phyloP scores from a whole-genome alignment of 140 eudicot genomes.

The Erigeron philadelphicus region DNA sequence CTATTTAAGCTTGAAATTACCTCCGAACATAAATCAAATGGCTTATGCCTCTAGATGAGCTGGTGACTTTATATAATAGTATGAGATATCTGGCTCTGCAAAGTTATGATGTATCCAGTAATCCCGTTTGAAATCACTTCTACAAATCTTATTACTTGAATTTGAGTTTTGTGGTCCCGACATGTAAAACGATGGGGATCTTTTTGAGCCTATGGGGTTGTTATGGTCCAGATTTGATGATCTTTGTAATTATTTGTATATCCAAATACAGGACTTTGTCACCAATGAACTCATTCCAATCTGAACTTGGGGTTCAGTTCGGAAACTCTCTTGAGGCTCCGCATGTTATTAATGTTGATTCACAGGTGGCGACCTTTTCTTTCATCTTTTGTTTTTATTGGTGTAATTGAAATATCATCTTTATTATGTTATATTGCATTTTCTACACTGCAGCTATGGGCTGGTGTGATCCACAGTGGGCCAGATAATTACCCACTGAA shows the following conservation, averaged over 20 bases:
- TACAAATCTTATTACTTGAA: constrained; percentile 11
- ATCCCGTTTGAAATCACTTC: neutral
- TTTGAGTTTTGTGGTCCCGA: constrained; percentile 12
- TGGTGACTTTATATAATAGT: neutral
- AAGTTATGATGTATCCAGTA: neutral
- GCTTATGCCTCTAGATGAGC: neutral
- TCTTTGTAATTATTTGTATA: constrained; percentile 14
- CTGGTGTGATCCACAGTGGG: constrained; percentile 68
- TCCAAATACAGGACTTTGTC: constrained; percentile 63
- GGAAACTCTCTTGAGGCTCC: constrained; percentile 92
- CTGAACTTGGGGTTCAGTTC: constrained; percentile 86
- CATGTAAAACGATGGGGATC: neutral
- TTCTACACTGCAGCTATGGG: constrained; percentile 55
- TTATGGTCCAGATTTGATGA: neutral
- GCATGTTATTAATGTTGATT: constrained; percentile 73
- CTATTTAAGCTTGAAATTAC: no score
- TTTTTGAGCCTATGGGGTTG: neutral
- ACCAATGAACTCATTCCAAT: constrained; percentile 78
- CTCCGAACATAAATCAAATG: no score
- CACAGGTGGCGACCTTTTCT: constrained; percentile 47
- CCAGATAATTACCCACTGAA: constrained; percentile 66
- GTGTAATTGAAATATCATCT: constrained; percentile 9
- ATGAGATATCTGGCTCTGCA: neutral
- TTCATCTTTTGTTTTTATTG: neutral
- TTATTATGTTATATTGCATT: constrained; percentile 5